Evolutionary conservation across 495 filamentous ascomycete species (phyloP).

Genomic region (Podospora appendiculata): DNA sequence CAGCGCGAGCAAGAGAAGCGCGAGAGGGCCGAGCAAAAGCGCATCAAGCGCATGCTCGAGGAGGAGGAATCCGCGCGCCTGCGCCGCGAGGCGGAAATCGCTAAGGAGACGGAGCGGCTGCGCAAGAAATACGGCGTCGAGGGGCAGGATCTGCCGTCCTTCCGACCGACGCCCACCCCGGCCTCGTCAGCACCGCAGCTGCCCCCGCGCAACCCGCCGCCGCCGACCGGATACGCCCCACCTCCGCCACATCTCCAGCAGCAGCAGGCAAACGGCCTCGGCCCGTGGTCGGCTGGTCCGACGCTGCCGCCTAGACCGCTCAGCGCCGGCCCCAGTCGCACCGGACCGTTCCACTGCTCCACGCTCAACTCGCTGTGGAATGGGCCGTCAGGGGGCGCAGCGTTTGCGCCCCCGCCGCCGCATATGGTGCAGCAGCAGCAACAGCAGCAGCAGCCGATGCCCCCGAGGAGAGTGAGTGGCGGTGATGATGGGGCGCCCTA

Average conservation of each 20-base stretch:
- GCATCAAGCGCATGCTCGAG: conserved; percentile 68
- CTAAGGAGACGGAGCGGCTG: conserved; percentile 78
- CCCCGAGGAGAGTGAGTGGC: conserved; percentile 12
- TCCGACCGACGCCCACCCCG: too few relatives aligned
- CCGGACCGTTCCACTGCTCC: conserved; percentile 17
- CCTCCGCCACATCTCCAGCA: conserved; percentile 1
- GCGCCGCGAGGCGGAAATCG: conserved; percentile 63
- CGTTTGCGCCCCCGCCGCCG: conserved; percentile 6
- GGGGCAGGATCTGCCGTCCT: conserved; percentile 30
- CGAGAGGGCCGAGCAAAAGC: conserved; percentile 56
- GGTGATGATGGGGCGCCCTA: conserved; percentile 9
- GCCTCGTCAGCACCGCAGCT: not conserved
- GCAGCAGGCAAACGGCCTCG: not conserved
- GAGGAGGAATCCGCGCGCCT: conserved; percentile 64
- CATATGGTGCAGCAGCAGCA: conserved; percentile 15
- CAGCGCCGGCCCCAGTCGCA: conserved; percentile 29
- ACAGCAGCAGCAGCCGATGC: conserved; percentile 2
- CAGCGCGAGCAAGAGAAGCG: conserved; percentile 45
- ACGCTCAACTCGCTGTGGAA: conserved; percentile 22
- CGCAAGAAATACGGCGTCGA: conserved; percentile 60
- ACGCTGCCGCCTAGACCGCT: conserved; percentile 23
- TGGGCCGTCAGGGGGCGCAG: conserved; percentile 5
- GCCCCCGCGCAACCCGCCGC: not conserved
- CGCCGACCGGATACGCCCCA: not conserved
- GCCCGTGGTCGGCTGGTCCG: not conserved